These are phyloP conservation scores for Schizothecium vesticola DNA, from an alignment of 495 filamentous ascomycete genomes.

Conservation along the genomic window DNA sequence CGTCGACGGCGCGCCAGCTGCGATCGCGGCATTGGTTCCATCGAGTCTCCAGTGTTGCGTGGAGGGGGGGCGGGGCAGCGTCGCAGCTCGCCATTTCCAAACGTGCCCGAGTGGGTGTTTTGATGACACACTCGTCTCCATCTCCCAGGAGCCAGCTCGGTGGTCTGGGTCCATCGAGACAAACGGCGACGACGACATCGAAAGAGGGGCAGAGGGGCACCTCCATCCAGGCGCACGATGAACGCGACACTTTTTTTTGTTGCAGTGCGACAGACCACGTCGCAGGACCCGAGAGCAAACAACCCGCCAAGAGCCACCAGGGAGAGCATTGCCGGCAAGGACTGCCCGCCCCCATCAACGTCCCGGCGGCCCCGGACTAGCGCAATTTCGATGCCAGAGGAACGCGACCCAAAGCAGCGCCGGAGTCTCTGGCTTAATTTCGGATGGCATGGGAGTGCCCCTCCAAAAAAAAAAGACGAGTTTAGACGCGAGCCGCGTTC, in stretches of 20 bases:
- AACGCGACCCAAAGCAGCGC: slow-evolving; percentile 12
- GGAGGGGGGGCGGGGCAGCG: not conserved
- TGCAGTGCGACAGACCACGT: not conserved
- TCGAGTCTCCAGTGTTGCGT: not conserved
- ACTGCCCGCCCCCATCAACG: slow-evolving; percentile 3
- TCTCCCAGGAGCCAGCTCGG: not conserved
- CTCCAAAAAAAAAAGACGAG: slow-evolving; percentile 6
- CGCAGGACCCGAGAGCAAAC: slow-evolving; percentile 8
- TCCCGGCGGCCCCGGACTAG: slow-evolving; percentile 23
- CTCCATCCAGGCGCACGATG: too few relatives aligned
- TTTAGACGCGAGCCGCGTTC: not conserved
- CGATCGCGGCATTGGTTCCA: not conserved
- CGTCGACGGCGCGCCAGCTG: not conserved
- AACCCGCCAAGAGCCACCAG: slow-evolving; percentile 17
- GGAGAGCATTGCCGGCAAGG: slow-evolving; percentile 10
- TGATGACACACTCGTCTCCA: too few relatives aligned
- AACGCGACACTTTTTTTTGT: not conserved
- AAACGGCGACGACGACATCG: not conserved
- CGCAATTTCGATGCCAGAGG: slow-evolving; percentile 19
- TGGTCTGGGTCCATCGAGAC: not conserved
- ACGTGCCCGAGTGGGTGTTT: not conserved
- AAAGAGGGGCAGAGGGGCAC: not conserved
- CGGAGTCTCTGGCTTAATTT: slow-evolving; percentile 16
- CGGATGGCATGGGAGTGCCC: slow-evolving; percentile 14
- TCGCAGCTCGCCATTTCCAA: not conserved